These are phyloP conservation scores for Leccinum fuscescens DNA, from an alignment of 1,284 basidiomycete genomes.

Conservation along the genomic window DNA sequence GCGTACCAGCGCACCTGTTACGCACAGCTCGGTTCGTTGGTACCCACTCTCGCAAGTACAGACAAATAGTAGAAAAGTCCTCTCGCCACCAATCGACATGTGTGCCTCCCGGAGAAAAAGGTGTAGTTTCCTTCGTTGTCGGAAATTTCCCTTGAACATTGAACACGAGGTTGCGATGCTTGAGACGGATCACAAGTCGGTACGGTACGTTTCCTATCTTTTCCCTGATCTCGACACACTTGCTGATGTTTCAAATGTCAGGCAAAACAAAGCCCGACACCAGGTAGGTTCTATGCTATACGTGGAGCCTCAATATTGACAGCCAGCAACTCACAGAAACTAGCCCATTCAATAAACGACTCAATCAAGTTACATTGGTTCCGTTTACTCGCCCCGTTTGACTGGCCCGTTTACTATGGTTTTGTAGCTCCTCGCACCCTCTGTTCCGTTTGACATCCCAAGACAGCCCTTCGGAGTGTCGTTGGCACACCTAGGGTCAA, in stretches of 20 bases:
- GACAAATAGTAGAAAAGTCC: constrained; percentile 12
- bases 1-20: not conserved
- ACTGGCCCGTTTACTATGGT: not conserved
- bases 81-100: constrained; percentile 25
- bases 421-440: constrained; percentile 73
- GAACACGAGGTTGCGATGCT: constrained; percentile 74
- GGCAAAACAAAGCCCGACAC: constrained; percentile 57
- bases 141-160: constrained; percentile 64
- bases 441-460: constrained; percentile 66
- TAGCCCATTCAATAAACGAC: constrained; percentile 46
- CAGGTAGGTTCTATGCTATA: constrained; percentile 76
- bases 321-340: constrained; percentile 67
- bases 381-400: not conserved
- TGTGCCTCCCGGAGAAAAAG: constrained; percentile 43
- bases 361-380: constrained; percentile 49
- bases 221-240: not conserved
- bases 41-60: constrained; percentile 22
- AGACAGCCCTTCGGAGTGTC: constrained; percentile 74
- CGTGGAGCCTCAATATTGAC: constrained; percentile 60
- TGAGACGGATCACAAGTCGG: constrained; percentile 81
- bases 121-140: constrained; percentile 64
- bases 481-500: constrained; percentile 85
- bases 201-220: constrained; percentile 36
- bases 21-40: constrained; percentile 11
- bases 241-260: constrained; percentile 31